Base-by-base conservation (phyloP, 805 yeast genomes). In the Phaffomyces opuntiae region DNA sequence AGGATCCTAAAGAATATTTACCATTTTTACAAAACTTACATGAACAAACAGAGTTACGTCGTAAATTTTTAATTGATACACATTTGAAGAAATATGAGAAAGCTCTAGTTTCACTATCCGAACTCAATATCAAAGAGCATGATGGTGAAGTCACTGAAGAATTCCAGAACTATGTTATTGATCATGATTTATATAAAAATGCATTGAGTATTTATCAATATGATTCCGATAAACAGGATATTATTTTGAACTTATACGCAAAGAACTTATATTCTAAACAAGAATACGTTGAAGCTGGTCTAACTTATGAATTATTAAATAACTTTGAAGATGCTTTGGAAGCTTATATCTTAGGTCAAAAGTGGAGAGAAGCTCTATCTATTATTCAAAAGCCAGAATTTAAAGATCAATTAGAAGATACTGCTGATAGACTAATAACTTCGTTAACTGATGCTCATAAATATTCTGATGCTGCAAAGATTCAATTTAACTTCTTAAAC, bases 1-100 rank as follows among this genome's bases (percentile, higher is more conserved):
- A 84, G 73, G 99, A 93, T 67, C 99, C 99, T 24, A 88, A 90
- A 58, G 99, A 93, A 64, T 93, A 93, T 55, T 68, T 93, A 43
- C 96, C 99, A 43, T 93, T 93, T 64, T 72, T 93, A 53, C 96
- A 88, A 58, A 74, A 80, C 40, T 69, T 93, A 44, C 83, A 87
- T 53, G 77, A 76, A 36, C 86, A 83, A 62, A 67, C 77, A 1
- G 81, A 77, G 7, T 63, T 80, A 45, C 77, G 96, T 49, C 78
- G 81, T 53, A 74, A 77, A 58, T 90, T 87, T 59, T 63, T 80
- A 59, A 85, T 93, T 53, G 98, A 93, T 61, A 83, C 86, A 42
- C 72, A 81, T 59, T 74, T 93, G 61, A 80, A 82, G 56, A 76
- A 80, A 39, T 72, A 73, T 59, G 76, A 73, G 31, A 80, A 77